Evolutionary conservation across 495 filamentous ascomycete species (phyloP).

Genomic region (Hypoxylon fragiforme): DNA sequence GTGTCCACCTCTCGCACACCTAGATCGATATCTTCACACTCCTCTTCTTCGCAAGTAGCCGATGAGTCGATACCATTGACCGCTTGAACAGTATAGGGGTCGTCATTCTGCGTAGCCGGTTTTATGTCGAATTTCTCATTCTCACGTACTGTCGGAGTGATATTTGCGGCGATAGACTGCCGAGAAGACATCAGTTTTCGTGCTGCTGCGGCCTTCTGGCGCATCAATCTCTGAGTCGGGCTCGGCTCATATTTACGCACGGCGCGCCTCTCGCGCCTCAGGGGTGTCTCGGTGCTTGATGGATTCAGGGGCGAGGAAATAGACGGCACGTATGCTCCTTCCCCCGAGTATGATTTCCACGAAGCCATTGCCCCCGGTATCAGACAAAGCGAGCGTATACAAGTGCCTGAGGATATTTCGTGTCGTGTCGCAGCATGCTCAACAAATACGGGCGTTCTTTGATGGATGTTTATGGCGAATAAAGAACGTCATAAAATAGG

Average conservation of each 20-base stretch:
- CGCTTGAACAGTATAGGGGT: background rate
- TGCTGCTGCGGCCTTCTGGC: conserved; percentile 39
- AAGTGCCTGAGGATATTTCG: background rate
- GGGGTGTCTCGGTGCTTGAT: conserved; percentile 4
- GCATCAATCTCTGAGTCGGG: conserved; percentile 39
- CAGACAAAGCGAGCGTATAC: background rate
- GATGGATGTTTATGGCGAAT: background rate
- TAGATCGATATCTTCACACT: background rate
- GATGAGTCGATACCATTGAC: background rate
- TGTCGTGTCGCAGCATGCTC: background rate
- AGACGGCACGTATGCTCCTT: conserved; percentile 10
- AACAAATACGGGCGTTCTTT: background rate
- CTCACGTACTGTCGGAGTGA: background rate
- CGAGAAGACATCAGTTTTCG: conserved; percentile 28
- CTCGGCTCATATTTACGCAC: conserved; percentile 23
- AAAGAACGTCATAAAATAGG: conserved; percentile 5
- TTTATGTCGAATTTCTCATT: background rate
- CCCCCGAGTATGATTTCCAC: conserved; percentile 9
- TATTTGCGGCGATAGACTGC: background rate
- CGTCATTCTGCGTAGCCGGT: background rate
- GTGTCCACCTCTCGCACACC: conserved; percentile 9
- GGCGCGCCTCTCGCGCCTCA: conserved; percentile 11
- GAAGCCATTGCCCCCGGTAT: conserved; percentile 13
- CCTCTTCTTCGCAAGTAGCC: background rate
- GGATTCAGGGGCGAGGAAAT: conserved; percentile 27